Evolutionary conservation across 495 filamentous ascomycete genomes (phyloP), one percentile per base, ranked within the genome.

Genomic region (Tuber aestivum): DNA sequence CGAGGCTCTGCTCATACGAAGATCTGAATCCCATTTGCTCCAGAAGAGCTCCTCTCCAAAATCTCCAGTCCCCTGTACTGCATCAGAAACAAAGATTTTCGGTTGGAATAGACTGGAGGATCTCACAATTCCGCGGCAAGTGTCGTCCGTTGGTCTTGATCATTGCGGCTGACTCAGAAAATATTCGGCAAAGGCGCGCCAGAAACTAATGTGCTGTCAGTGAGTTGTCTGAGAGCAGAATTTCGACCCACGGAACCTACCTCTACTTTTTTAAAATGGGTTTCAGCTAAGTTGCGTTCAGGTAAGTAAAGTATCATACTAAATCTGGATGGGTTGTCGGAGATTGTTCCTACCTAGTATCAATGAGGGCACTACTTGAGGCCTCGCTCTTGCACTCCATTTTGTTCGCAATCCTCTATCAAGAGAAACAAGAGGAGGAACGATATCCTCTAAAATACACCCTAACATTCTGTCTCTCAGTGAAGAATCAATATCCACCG

Each of bases 11-110:
- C 40, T 75, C 76, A 9, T 78, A 38, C 16, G 76, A 71, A 20
- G 77, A 79, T n/a, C 44, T n/a, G 37, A 79, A 79, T 20, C 44
- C 41, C 38, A 79, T 78, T 50, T 78, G 75, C 32, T 21, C 56
- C 32, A 79, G 61, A 20, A 79, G 35, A 27, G 77, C 37, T 2
- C 38, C 27, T 42, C 35, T 61, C 77, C 77, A 79, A 68, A 78
- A 78, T 56, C 45, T 50, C 45, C 45, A 50, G 9, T 72, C 41
- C 70, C 70, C 70, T 72, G n/a, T 32, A 69, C 38, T 0, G 9
- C 27, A 48, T 72, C 12, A 72, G 71, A 23, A 72, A n/a, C 48
- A 3, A 21, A 48, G 23, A 23, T 32, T 16, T 16, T 12, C 16
- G 12, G 23, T 2, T 32, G 2, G 50, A n/a, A 23, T 37, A 35